Conservation (phyloP, 768 basidiomycete species). For the Hygrophoropsis aurantiaca region DNA sequence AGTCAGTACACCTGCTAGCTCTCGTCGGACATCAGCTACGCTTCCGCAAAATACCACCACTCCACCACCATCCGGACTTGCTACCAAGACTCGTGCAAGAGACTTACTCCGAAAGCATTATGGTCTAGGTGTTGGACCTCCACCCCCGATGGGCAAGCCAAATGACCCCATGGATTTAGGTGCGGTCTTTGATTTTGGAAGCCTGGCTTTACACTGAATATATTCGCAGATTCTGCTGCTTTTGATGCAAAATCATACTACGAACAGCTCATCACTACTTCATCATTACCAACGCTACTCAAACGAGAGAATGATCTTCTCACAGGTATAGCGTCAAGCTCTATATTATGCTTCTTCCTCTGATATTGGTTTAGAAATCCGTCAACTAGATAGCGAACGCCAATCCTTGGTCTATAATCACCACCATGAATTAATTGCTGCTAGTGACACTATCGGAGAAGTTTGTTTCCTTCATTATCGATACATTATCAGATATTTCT, state of each 20-base stretch:
- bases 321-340: conserved; percentile 43
- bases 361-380: conserved; percentile 64
- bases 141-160: conserved; percentile 56
- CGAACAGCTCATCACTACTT: conserved; percentile 81
- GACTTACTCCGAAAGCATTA: conserved; percentile 86
- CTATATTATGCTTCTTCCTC: not conserved
- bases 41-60: conserved; percentile 22
- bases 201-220: conserved; percentile 5
- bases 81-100: conserved; percentile 58
- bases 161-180: conserved; percentile 84
- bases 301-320: conserved; percentile 83
- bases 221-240: conserved; percentile 63
- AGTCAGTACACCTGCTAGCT: conserved; percentile 13
- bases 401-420: conserved; percentile 94
- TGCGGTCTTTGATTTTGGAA: conserved; percentile 25
- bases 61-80: conserved; percentile 28
- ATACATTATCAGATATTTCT: conserved; percentile 4
- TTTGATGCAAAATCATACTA: conserved; percentile 87
- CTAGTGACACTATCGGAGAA: conserved; percentile 86
- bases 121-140: conserved; percentile 76
- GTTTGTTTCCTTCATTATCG: conserved; percentile 40
- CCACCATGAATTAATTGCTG: conserved; percentile 92
- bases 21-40: conserved; percentile 10
- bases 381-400: conserved; percentile 82
- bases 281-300: conserved; percentile 69